These are phyloP conservation scores for Ustilago sp. DNA, from an alignment of 1,284 basidiomycete species.

Conservation along the genomic window DNA sequence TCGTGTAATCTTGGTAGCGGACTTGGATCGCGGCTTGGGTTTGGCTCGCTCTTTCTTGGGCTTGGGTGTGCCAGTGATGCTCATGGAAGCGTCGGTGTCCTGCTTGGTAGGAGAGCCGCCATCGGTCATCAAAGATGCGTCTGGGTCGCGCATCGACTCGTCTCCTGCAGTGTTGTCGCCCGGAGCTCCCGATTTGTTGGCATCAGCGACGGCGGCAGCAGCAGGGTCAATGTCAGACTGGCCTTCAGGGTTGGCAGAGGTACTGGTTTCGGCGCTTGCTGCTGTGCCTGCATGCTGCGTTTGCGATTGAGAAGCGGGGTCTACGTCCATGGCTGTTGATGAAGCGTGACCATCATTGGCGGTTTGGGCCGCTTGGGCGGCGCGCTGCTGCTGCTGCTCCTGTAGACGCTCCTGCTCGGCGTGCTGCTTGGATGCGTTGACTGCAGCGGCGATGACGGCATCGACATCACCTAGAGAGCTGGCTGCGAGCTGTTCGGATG, in stretches of 20 bases:
- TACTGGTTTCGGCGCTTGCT: slow-evolving; percentile 1
- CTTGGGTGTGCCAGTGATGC: slow-evolving; percentile 32
- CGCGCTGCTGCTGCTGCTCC: slow-evolving; percentile 27
- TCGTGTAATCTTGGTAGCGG: slow-evolving; percentile 61
- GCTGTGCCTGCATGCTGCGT: slow-evolving; percentile 2
- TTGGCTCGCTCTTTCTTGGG: slow-evolving; percentile 57
- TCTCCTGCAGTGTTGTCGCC: slow-evolving; percentile 10
- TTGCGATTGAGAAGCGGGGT: slow-evolving; percentile 16
- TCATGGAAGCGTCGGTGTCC: slow-evolving; percentile 24
- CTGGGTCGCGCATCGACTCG: slow-evolving; percentile 37
- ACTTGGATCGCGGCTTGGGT: slow-evolving; percentile 54
- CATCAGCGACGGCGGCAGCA: slow-evolving; percentile 25
- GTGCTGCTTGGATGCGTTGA: slow-evolving; percentile 43
- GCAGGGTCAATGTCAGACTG: slow-evolving; percentile 43
- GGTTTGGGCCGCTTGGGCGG: slow-evolving; percentile 5
- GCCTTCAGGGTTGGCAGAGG: slow-evolving; percentile 5
- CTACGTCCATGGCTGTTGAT: slow-evolving; percentile 30
- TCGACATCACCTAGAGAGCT: slow-evolving; percentile 44
- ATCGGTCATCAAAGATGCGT: slow-evolving; percentile 43
- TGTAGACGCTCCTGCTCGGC: slow-evolving; percentile 38
- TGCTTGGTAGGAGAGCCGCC: slow-evolving; percentile 32
- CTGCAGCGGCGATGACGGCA: slow-evolving; percentile 48
- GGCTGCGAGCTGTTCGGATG: slow-evolving; percentile 28
- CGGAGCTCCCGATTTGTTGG: slow-evolving; percentile 1
- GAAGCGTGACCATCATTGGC: background rate